These are phyloP conservation scores for Umbelopsis sp. DNA, from an alignment of 371 early-diverging fungal genomes.

Conservation along the genomic window DNA sequence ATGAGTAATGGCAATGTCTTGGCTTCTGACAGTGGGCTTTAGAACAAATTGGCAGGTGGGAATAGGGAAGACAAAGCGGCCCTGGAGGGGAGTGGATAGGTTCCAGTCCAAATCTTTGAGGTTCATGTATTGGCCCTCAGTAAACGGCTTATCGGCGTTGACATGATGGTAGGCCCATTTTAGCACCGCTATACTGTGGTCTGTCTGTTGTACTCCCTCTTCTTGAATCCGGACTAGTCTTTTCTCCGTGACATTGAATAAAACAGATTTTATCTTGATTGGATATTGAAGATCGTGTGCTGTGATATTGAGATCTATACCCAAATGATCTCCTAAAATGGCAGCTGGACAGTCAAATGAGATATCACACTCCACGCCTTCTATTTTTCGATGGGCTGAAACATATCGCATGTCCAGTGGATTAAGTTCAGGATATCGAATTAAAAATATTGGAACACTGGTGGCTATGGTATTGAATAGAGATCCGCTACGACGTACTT, in stretches of 20 bases:
- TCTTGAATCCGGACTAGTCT: not conserved
- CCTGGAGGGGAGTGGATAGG: not conserved
- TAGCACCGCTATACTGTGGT: not conserved
- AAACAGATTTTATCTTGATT: not conserved
- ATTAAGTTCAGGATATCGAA: not conserved
- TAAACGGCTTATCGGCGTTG: not conserved
- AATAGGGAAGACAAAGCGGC: constrained; percentile 3
- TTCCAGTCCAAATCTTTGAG: constrained; percentile 6
- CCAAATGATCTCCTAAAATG: not conserved
- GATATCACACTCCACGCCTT: not conserved
- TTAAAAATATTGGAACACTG: not conserved
- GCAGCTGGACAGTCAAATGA: not conserved
- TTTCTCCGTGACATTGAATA: not conserved
- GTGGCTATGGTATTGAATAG: not conserved
- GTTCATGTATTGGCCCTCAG: not conserved
- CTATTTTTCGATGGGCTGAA: not conserved
- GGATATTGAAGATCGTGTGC: not conserved
- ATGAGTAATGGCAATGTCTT: not conserved
- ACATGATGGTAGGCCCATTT: constrained; percentile 7
- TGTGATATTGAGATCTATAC: not conserved
- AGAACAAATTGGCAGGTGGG: constrained; percentile 4
- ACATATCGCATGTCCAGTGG: constrained; percentile 14
- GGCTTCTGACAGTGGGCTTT: not conserved
- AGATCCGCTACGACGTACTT: not conserved
- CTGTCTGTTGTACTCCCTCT: not conserved